Base-by-base conservation (phyloP, 257 asterid genomes). In the Nemophila menziesii region DNA sequence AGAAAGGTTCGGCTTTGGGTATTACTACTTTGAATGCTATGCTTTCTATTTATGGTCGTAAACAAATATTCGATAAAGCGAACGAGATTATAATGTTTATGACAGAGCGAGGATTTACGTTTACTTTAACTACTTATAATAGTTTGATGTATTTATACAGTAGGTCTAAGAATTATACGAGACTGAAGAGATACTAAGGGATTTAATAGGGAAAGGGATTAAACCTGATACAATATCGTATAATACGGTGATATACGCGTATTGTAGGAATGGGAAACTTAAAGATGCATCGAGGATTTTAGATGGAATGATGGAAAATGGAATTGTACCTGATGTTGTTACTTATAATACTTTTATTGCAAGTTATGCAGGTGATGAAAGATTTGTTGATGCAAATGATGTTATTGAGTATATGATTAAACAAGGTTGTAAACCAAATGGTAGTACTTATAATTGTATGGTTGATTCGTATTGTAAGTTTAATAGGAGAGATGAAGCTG, bases 141-240 rank as follows among this genome's bases (percentile, higher is more conserved):
- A 77, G 78, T 37, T 62, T 83, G 84, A 83, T 87, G 86, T 75
- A 83, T 67, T 79, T 86, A 93, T 75, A 77, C 46, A 77, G 94
- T 55, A 70, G 93, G 49, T 79, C 93, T 15, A 67, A 12, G 20
- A 65, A 74, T 41, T 86, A 69, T n/a, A 78, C 57, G 62, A 73
- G 57, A 52, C 97, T 2, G 95, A 87, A 54, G 89, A 75, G 42
- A 77, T 82, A 14, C 65, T 86, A 24, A 68, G 71, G 64, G 78
- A 82, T 64, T 55, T 86, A 18, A 20, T 77, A 43, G 65, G 66
- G 0, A 68, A 56, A 67, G 85, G 94, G 11, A 64, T 70, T 16
- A 75, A 75, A 56, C 92, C 92, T 5, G 95, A 87, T 44, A 73
- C 55, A 44, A 80, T 87, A 27, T 83, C 97, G 0, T 87, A 68